Conservation (phyloP, 208 protist genomes). For the Jaenimonas drosophilae region DNA sequence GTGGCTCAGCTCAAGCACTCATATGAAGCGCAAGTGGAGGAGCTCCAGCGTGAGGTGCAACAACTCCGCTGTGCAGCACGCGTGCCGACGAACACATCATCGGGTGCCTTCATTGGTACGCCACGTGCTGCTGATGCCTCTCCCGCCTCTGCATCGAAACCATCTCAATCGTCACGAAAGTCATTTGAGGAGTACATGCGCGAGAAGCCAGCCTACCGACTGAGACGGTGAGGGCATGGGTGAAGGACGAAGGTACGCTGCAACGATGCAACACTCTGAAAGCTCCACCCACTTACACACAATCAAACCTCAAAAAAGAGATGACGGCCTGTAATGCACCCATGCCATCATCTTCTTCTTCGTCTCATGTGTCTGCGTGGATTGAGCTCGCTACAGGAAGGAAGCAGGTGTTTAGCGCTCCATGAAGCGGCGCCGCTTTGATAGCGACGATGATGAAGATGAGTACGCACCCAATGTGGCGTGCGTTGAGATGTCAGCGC, state of each 20-base stretch:
- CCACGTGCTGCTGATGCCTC: no score
- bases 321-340: not conserved
- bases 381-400: not conserved
- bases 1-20: no score
- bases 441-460: slow-evolving; percentile 79
- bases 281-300: not conserved
- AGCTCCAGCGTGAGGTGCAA: no score
- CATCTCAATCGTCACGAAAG: slow-evolving; percentile 2
- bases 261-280: not conserved
- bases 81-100: no score
- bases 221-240: slow-evolving; percentile 17
- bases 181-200: slow-evolving; percentile 74
- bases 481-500: slow-evolving; percentile 24
- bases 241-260: slow-evolving; percentile 2
- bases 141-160: no score
- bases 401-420: not conserved
- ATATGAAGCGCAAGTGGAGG: no score
- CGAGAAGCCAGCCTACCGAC: slow-evolving; percentile 40
- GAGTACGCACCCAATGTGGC: slow-evolving; percentile 19
- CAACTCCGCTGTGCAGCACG: no score
- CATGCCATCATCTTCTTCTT: slow-evolving; percentile 3
- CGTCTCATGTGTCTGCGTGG: not conserved
- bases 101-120: no score
- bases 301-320: not conserved
- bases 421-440: slow-evolving; percentile 57